phyloP scores from a whole-genome alignment of 768 basidiomycete species.

The Boletus fagicola region DNA sequence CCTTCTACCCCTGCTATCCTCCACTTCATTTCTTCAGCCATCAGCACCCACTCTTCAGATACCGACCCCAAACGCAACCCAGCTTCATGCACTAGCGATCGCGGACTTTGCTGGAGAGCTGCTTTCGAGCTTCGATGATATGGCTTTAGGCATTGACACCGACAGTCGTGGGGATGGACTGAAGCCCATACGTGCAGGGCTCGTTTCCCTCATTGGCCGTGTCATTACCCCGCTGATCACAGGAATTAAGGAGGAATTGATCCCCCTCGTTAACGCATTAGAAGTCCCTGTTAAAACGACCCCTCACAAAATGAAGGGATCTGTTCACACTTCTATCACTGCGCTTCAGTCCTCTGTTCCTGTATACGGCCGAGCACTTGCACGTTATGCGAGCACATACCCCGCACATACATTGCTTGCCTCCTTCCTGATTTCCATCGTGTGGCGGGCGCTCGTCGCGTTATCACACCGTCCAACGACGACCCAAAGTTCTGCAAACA shows the following conservation, averaged over 20 bases:
- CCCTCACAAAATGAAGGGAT: conserved; percentile 17
- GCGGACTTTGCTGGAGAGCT: conserved; percentile 73
- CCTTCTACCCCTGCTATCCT: conserved; percentile 64
- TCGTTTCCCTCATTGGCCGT: conserved; percentile 64
- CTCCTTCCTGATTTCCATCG: conserved; percentile 65
- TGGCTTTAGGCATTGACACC: conserved; percentile 58
- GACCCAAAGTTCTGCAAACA: conserved; percentile 39
- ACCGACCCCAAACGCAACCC: conserved; percentile 59
- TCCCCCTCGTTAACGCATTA: conserved; percentile 60
- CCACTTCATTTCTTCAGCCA: conserved; percentile 56
- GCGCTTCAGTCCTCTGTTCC: conserved; percentile 60
- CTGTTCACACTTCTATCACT: conserved; percentile 56
- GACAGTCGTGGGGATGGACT: conserved; percentile 68
- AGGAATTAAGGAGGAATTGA: conserved; percentile 59
- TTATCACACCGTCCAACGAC: conserved; percentile 58
- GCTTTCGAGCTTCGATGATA: conserved; percentile 64
- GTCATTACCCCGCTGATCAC: conserved; percentile 63
- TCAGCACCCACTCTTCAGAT: conserved; percentile 49
- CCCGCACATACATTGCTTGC: conserved; percentile 62
- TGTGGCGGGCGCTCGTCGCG: conserved; percentile 75
- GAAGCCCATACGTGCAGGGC: conserved; percentile 64
- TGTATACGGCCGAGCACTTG: conserved; percentile 55
- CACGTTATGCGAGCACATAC: conserved; percentile 52
- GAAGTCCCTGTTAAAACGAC: conserved; percentile 43
- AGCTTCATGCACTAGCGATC: conserved; percentile 68